Base-by-base conservation (phyloP, 2,329 filamentous ascomycete species). In the Cladophialophora bantiana region DNA sequence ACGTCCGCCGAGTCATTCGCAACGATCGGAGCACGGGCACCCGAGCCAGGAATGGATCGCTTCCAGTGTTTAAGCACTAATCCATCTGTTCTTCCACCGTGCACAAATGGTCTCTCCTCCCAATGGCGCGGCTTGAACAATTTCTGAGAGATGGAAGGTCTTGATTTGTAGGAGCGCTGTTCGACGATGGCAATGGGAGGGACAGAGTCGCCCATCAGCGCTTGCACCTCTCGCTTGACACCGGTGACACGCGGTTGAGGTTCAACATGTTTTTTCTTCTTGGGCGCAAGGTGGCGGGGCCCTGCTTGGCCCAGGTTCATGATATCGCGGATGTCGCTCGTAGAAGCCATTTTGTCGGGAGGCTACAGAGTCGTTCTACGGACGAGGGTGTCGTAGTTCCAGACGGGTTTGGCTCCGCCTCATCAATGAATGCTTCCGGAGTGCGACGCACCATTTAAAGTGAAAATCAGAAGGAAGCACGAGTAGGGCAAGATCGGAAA, bases 251-350 rank as follows among this genome's bases (percentile, higher is more conserved):
- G 68, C 81, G 62, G 83, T 75, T 59, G 79, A 81, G 59, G 81
- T 15, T 85, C 82, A 6, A 86, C 82, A 77, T 91, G 93, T 74
- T 90, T 88, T 77, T 94, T 94, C 82, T 95, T 96, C 52, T 86
- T 80, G 48, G 89, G 87, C 69, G 89, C 78, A 67, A 81, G 80
- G 66, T 81, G 74, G 59, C 80, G 74, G 68, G 82, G 80, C 36
- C 88, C 89, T 73, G 88, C 82, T 58, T 81, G 82, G 72, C 90
- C 89, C 77, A 96, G 84, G 78, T 94, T 92, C 75, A 96, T 88
- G 76, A 96, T 92, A 78, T 96, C 93, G 81, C 91, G 92, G 73
- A 96, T 88, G 84, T 96, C 93, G 78, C 89, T 86, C 70, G 90
- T 90, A 68, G 89, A 85, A 89, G 92, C 92, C 70, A 74, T 83